phyloP scores from a whole-genome alignment of 768 basidiomycete genomes.

The Rhizopogon vulgaris region DNA sequence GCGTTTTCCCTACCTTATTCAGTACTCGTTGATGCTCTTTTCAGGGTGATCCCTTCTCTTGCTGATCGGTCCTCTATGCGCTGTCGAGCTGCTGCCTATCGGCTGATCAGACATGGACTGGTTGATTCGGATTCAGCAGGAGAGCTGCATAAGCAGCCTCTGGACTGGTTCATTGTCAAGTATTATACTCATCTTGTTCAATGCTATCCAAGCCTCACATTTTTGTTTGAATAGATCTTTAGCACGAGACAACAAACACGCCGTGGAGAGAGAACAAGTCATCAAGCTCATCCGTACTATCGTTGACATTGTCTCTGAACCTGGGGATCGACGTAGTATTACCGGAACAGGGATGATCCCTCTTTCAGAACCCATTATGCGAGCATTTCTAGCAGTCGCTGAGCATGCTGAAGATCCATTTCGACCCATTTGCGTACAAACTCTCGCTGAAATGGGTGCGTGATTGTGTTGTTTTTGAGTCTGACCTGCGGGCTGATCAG shows the following conservation, averaged over 20 bases:
- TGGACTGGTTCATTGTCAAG: slow-evolving; percentile 93
- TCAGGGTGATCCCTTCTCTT: slow-evolving; percentile 72
- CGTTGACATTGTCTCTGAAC: slow-evolving; percentile 68
- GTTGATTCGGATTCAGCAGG: slow-evolving; percentile 70
- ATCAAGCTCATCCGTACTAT: slow-evolving; percentile 84
- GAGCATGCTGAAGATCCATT: slow-evolving; percentile 92
- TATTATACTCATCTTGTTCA: slow-evolving; percentile 27
- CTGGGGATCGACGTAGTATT: slow-evolving; percentile 35
- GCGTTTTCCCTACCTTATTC: slow-evolving; percentile 22
- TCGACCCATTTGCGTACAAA: slow-evolving; percentile 74
- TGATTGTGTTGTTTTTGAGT: slow-evolving; percentile 5
- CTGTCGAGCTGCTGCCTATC: slow-evolving; percentile 76
- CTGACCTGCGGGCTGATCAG: slow-evolving; percentile 6
- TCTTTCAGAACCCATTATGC: slow-evolving; percentile 70
- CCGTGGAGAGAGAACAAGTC: slow-evolving; percentile 86
- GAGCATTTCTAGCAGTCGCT: slow-evolving; percentile 88
- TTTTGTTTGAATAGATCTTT: slow-evolving; percentile 51
- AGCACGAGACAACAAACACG: slow-evolving; percentile 76
- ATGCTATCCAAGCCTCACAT: slow-evolving; percentile 3
- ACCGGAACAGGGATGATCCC: slow-evolving; percentile 43
- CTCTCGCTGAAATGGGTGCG: slow-evolving; percentile 85
- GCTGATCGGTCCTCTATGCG: slow-evolving; percentile 69
- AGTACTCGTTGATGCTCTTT: slow-evolving; percentile 3
- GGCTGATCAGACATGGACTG: slow-evolving; percentile 72
- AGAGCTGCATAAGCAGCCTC: slow-evolving; percentile 50